These are phyloP conservation scores for Aspergillus phoenicis DNA, from an alignment of 2,329 filamentous ascomycete genomes.

Conservation along the genomic window DNA sequence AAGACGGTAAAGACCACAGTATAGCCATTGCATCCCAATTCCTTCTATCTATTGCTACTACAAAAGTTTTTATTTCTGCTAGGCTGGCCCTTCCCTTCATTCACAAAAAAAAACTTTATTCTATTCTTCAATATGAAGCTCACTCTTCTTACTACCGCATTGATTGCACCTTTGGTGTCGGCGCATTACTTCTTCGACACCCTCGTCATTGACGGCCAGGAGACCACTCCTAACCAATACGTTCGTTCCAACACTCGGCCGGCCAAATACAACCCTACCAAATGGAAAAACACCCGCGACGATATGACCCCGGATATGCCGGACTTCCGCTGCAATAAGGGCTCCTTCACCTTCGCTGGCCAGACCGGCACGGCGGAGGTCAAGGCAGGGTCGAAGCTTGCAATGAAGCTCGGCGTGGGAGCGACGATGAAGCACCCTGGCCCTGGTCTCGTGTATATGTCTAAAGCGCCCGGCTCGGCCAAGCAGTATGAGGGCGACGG, in stretches of 20 bases:
- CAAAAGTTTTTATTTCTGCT: no score
- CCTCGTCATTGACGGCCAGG: constrained; percentile 18
- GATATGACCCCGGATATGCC: constrained; percentile 7
- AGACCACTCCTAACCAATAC: constrained; percentile 6
- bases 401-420: constrained; percentile 23
- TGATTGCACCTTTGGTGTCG: neutral
- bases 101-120: no score
- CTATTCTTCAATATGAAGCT: no score
- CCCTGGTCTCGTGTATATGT: constrained; percentile 26
- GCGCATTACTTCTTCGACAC: constrained; percentile 21
- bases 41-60: no score
- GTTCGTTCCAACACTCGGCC: constrained; percentile 15
- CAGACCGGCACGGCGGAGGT: constrained; percentile 17
- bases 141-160: no score
- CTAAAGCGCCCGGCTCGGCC: constrained; percentile 20
- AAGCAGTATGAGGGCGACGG: constrained; percentile 19
- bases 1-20: no score
- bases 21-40: no score
- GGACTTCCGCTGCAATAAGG: constrained; percentile 17
- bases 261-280: no score
- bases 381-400: constrained; percentile 20
- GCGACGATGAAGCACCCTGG: constrained; percentile 26
- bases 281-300: no score
- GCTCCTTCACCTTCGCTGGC: constrained; percentile 9
- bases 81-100: no score